phyloP scores from a whole-genome alignment of 2,329 filamentous ascomycete species.

The Colletotrichum incanum region DNA sequence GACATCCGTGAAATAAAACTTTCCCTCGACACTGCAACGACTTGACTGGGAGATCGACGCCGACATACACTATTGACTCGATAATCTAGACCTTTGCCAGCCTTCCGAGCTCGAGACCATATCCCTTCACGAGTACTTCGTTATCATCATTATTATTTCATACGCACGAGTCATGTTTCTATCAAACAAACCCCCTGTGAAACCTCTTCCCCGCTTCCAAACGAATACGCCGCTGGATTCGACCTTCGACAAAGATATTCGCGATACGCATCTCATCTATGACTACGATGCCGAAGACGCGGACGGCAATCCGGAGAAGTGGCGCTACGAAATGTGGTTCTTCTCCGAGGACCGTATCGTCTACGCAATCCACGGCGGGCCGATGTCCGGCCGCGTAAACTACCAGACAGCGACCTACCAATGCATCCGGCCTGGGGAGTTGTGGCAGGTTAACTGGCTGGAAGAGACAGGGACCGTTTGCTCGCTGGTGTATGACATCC shows the following conservation, averaged over 20 bases:
- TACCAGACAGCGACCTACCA: constrained; percentile 70
- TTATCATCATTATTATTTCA: neutral
- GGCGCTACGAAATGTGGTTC: constrained; percentile 76
- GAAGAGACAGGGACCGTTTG: constrained; percentile 73
- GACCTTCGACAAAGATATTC: constrained; percentile 66
- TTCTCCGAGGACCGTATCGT: constrained; percentile 68
- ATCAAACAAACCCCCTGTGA: constrained; percentile 33
- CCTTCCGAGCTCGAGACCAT: neutral
- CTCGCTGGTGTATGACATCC: constrained; percentile 70
- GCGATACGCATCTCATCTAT: constrained; percentile 70
- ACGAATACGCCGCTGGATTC: constrained; percentile 44
- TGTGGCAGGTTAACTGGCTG: constrained; percentile 75
- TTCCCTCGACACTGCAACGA: neutral
- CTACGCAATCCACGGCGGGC: constrained; percentile 73
- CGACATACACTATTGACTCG: no score
- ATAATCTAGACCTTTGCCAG: constrained; percentile 1
- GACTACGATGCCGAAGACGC: constrained; percentile 67
- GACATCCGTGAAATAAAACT: constrained; percentile 34
- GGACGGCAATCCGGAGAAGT: constrained; percentile 68
- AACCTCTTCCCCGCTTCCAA: constrained; percentile 41
- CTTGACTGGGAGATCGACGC: neutral
- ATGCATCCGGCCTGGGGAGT: constrained; percentile 70
- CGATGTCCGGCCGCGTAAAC: constrained; percentile 70
- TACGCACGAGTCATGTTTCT: constrained; percentile 40
- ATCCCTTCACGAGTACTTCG: neutral